phyloP scores from a whole-genome alignment of 1,284 basidiomycete species.

The Puccinia novopanici region DNA sequence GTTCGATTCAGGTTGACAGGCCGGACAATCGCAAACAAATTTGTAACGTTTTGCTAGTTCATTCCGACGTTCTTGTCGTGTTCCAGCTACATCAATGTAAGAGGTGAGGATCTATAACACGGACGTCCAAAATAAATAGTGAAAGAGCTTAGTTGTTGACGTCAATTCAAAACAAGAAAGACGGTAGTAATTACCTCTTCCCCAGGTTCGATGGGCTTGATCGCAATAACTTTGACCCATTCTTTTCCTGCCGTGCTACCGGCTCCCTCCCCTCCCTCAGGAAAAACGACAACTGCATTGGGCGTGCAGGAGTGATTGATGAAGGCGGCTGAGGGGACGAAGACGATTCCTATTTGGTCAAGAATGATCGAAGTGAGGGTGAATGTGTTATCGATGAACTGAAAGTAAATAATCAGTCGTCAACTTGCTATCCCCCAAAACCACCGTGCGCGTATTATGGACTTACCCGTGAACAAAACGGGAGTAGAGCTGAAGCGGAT shows the following conservation, averaged over 20 bases:
- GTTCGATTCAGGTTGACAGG: constrained; percentile 62
- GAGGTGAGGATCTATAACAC: constrained; percentile 64
- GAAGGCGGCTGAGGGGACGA: constrained; percentile 76
- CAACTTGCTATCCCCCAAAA: background rate
- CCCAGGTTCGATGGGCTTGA: constrained; percentile 67
- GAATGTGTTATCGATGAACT: constrained; percentile 81
- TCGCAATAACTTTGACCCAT: constrained; percentile 71
- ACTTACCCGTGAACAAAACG: constrained; percentile 43
- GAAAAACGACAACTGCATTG: constrained; percentile 86
- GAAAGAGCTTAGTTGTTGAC: background rate
- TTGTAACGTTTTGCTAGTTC: constrained; percentile 73
- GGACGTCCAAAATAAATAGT: background rate
- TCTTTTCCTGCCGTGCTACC: constrained; percentile 55
- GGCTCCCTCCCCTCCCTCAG: constrained; percentile 59
- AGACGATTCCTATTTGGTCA: constrained; percentile 74
- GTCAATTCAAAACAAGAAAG: background rate
- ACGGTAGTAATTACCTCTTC: constrained; percentile 67
- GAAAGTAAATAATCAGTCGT: background rate
- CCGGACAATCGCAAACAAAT: constrained; percentile 73
- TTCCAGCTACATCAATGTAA: constrained; percentile 81
- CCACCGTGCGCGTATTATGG: background rate
- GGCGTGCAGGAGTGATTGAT: constrained; percentile 89
- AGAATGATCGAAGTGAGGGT: constrained; percentile 75
- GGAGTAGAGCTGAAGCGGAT: constrained; percentile 44
- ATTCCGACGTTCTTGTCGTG: constrained; percentile 65